Evolutionary conservation across 208 protist species (phyloP), one percentile per base, ranked within the genome.

Genomic region (Leishmania lainsoni): DNA sequence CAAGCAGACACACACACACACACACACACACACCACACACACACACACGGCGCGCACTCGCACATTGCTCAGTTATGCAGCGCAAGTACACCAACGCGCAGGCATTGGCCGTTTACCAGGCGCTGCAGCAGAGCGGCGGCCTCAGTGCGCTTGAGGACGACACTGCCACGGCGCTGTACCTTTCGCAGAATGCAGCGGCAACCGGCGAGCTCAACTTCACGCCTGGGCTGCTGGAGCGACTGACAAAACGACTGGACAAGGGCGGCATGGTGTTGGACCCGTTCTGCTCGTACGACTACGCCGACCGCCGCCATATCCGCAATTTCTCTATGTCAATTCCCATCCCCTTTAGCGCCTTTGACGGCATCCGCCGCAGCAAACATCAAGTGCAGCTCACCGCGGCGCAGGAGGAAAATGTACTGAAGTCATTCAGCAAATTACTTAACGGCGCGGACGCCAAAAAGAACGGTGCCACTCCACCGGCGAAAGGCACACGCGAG

Each of bases 341-440:
- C n/a, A 91, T 96, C 65, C 90, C 91, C 42, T 97, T 93, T 72
- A 89, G 83, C 78, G 87, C 88, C 42, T 97, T 97, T 80, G 81
- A 90, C 39, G 80, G 86, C 9, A 92, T 97, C n/a, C 91, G 89
- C 9, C 80, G 80, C 52, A 92, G 80, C 59, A 91, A 86, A 42
- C 81, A 88, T 56, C 83, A 84, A 58, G 89, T 96, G 70, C 70
- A 87, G 78, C 81, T 96, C 10, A 90, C 86, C n/a, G 69, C 84
- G 20, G 81, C 73, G 26, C 88, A 94, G 81, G 87, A 92, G 74
- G 83, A 89, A 51, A 91, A 87, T 52, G 90, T 95, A 10, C 86
- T 90, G 74, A 92, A 92, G 79, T 85, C 90, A 2, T 90, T 96
- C 77, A 89, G 87, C 65, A 95, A 93, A 84, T 73, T 94, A 48